phyloP scores from a whole-genome alignment of 2,329 filamentous ascomycete genomes.

The Huntiella abstrusa region DNA sequence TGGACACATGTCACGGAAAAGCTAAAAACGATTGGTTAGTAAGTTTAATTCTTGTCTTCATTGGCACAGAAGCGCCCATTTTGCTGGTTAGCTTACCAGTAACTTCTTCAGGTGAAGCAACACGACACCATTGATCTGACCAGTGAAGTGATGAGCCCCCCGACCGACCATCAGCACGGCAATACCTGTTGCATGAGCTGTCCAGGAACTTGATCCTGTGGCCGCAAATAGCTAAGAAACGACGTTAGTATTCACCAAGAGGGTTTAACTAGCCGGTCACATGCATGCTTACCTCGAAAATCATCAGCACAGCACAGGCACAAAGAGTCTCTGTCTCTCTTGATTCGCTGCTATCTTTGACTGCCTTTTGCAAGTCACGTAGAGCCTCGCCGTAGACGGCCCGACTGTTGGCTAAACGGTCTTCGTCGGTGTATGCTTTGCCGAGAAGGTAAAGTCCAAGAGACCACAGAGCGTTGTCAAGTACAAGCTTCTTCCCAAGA shows the following conservation, averaged over 20 bases:
- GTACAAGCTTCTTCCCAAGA: constrained; percentile 19
- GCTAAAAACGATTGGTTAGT: not conserved
- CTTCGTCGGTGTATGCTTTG: constrained; percentile 17
- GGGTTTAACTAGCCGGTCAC: not conserved
- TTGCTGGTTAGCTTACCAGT: constrained; percentile 16
- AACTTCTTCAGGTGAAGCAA: constrained; percentile 21
- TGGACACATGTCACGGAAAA: constrained; percentile 6
- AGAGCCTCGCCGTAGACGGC: constrained; percentile 22
- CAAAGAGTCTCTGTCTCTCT: constrained; percentile 23
- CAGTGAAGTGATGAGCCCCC: constrained; percentile 19
- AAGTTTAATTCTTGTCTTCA: too few species aligned
- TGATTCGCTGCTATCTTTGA: constrained; percentile 22
- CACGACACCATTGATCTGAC: constrained; percentile 21
- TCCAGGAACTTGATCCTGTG: constrained; percentile 21
- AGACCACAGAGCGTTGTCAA: constrained; percentile 22
- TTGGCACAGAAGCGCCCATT: too few species aligned
- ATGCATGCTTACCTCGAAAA: constrained; percentile 19
- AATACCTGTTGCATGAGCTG: constrained; percentile 22
- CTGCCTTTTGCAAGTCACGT: constrained; percentile 18
- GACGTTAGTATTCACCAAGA: not conserved
- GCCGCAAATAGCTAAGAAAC: constrained; percentile 22
- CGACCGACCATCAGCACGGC: constrained; percentile 22
- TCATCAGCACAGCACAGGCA: constrained; percentile 22
- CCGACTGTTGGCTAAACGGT: constrained; percentile 19
- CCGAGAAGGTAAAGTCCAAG: constrained; percentile 22